Percentiles rank a stretch among this genome's conserved stretches.
Evolutionary conservation across 768 basidiomycete species (phyloP).

Genomic region (Xanthoconium stramineum): DNA sequence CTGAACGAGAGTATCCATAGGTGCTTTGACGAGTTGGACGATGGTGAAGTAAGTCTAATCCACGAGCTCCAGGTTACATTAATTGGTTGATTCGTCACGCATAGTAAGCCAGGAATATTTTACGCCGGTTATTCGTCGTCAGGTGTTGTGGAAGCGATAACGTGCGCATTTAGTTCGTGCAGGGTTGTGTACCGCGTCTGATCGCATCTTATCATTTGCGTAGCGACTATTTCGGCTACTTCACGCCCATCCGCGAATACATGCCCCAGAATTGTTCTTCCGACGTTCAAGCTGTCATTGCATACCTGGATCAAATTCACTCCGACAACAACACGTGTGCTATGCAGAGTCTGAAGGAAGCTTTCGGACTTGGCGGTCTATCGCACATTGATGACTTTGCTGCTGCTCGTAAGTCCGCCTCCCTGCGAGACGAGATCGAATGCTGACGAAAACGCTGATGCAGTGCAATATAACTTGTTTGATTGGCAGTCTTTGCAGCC

Average conservation of each 20-base stretch:
- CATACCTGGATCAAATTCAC: slow-evolving; percentile 59
- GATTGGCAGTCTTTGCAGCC: slow-evolving; percentile 69
- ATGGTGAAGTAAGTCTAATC: slow-evolving; percentile 56
- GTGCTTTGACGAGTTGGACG: slow-evolving; percentile 56
- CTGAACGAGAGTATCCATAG: slow-evolving; percentile 7
- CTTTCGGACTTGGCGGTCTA: slow-evolving; percentile 56
- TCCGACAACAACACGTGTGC: slow-evolving; percentile 40
- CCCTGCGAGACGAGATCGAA: not conserved
- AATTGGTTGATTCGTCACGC: not conserved
- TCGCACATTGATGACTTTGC: slow-evolving; percentile 67
- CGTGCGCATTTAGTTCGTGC: slow-evolving; percentile 25
- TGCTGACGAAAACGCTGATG: slow-evolving; percentile 25
- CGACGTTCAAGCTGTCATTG: slow-evolving; percentile 62
- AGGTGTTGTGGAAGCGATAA: slow-evolving; percentile 43
- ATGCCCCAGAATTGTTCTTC: slow-evolving; percentile 76
- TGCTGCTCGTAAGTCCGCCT: slow-evolving; percentile 42
- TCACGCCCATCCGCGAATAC: slow-evolving; percentile 63
- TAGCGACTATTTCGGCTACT: slow-evolving; percentile 45
- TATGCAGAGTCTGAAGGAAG: slow-evolving; percentile 52
- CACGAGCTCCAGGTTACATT: not conserved
- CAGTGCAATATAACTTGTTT: slow-evolving; percentile 52
- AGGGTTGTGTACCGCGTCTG: not conserved
- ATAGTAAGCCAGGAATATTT: slow-evolving; percentile 40
- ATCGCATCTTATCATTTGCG: not conserved
- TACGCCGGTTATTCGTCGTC: slow-evolving; percentile 44